A percentile compares a stretch with the other conserved stretches of the same genome.
Evolutionary conservation across 140 eudicot species (phyloP).

Genomic region (Erigeron philadelphicus): DNA sequence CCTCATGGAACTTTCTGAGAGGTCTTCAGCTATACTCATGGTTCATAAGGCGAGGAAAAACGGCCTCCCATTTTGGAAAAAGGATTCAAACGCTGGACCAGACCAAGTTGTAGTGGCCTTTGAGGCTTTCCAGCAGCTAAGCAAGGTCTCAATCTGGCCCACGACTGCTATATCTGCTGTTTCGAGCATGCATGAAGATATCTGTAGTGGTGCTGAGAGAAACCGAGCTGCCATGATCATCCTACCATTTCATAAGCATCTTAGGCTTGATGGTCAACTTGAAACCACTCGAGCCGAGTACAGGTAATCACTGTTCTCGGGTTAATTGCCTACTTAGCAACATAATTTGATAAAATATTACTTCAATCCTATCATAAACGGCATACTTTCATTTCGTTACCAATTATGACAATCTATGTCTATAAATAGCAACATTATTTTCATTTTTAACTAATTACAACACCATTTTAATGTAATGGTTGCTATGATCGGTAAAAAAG

Average conservation of each 20-base stretch:
- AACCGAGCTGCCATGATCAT: conserved; percentile 58
- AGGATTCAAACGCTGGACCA: conserved; percentile 30
- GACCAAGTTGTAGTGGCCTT: conserved; percentile 59
- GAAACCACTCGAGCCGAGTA: conserved; percentile 62
- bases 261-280: conserved; percentile 55
- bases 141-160: conserved; percentile 51
- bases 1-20: conserved; percentile 60
- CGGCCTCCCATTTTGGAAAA: conserved; percentile 61
- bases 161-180: conserved; percentile 56
- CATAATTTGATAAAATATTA: too few species aligned
- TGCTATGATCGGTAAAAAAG: too few species aligned
- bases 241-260: conserved; percentile 69
- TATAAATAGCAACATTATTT: too few species aligned
- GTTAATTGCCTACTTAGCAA: neutral
- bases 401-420: too few species aligned
- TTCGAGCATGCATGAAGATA: conserved; percentile 61
- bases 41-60: conserved; percentile 64
- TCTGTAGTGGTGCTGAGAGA: conserved; percentile 49
- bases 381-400: too few species aligned
- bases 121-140: conserved; percentile 57
- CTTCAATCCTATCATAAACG: too few species aligned
- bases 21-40: conserved; percentile 80
- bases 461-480: too few species aligned
- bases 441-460: too few species aligned
- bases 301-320: conserved; percentile 10